Conservation (phyloP, 1,139 yeast species). For the Lodderomyces oxycetoniae region DNA sequence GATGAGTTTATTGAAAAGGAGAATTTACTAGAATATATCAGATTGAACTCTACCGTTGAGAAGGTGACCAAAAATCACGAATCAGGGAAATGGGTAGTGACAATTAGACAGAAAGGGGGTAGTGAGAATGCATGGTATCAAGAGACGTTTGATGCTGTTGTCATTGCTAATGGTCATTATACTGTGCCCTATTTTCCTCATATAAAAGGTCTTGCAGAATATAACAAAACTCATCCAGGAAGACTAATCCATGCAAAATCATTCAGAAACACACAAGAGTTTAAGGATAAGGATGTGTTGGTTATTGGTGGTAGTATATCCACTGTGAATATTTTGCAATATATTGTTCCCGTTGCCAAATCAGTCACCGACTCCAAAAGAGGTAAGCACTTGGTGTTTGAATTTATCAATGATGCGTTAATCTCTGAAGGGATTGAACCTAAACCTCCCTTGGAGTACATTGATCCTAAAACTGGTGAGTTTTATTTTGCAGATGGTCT, state of each 20-base stretch:
- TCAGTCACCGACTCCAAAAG: constrained; percentile 35
- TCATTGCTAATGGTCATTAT: constrained; percentile 54
- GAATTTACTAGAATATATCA: constrained; percentile 27
- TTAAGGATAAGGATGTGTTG: constrained; percentile 37
- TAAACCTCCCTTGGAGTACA: constrained; percentile 25
- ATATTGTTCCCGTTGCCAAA: constrained; percentile 39
- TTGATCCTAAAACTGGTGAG: constrained; percentile 23
- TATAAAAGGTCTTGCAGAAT: constrained; percentile 49
- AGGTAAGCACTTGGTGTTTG: constrained; percentile 25
- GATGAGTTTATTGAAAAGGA: constrained; percentile 26
- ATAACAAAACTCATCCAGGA: constrained; percentile 42
- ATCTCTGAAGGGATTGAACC: constrained; percentile 31
- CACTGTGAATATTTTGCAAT: constrained; percentile 49
- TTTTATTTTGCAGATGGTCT: constrained; percentile 30
- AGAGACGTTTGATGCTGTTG: constrained; percentile 45
- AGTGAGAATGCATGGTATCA: constrained; percentile 33
- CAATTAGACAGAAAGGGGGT: constrained; percentile 24
- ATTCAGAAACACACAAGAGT: constrained; percentile 49
- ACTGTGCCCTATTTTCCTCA: constrained; percentile 47
- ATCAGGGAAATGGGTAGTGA: constrained; percentile 42
- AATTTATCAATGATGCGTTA: constrained; percentile 34
- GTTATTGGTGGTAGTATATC: constrained; percentile 50
- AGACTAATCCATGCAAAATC: constrained; percentile 55
- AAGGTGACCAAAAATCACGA: constrained; percentile 25
- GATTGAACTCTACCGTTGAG: constrained; percentile 39